phyloP scores from a whole-genome alignment of 768 basidiomycete species.

The Amanita inopinata region DNA sequence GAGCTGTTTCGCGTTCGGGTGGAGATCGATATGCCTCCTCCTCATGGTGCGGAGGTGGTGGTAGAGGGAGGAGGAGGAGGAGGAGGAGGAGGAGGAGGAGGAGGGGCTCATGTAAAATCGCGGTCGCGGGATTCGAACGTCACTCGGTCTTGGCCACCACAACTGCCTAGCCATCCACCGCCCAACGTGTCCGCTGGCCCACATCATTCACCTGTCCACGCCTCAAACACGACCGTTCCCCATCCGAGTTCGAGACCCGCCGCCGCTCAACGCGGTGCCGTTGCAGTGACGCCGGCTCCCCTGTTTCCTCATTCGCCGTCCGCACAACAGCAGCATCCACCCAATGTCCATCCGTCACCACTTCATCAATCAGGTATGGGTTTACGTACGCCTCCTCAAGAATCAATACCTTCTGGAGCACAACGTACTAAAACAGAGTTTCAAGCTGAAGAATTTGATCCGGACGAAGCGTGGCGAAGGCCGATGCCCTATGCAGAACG shows the following conservation, averaged over 20 bases:
- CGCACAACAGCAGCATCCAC: constrained; percentile 17
- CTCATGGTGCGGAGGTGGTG: constrained; percentile 23
- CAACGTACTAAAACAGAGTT: constrained; percentile 27
- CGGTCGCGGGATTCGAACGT: constrained; percentile 16
- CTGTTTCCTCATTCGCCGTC: constrained; percentile 23
- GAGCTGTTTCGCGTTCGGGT: constrained; percentile 70
- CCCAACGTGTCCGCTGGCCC: constrained; percentile 16
- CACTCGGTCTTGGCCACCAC: constrained; percentile 19
- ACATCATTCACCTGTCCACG: constrained; percentile 25
- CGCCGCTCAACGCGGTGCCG: constrained; percentile 22
- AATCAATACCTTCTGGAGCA: constrained; percentile 24
- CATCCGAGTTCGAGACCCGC: constrained; percentile 26
- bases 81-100: no score
- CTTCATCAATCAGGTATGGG: constrained; percentile 24
- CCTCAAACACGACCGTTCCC: constrained; percentile 22
- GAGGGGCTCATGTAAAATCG: constrained; percentile 15
- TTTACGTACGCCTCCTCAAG: constrained; percentile 40
- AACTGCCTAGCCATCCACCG: constrained; percentile 14
- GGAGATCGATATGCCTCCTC: constrained; percentile 52
- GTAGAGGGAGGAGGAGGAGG: no score
- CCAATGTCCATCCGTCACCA: constrained; percentile 26
- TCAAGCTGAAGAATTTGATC: constrained; percentile 41
- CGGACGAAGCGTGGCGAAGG: constrained; percentile 62
- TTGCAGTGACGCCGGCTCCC: constrained; percentile 24
- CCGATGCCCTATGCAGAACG: constrained; percentile 70